Conservation (phyloP, 2,329 filamentous ascomycete genomes). For the Fusarium stilboides region DNA sequence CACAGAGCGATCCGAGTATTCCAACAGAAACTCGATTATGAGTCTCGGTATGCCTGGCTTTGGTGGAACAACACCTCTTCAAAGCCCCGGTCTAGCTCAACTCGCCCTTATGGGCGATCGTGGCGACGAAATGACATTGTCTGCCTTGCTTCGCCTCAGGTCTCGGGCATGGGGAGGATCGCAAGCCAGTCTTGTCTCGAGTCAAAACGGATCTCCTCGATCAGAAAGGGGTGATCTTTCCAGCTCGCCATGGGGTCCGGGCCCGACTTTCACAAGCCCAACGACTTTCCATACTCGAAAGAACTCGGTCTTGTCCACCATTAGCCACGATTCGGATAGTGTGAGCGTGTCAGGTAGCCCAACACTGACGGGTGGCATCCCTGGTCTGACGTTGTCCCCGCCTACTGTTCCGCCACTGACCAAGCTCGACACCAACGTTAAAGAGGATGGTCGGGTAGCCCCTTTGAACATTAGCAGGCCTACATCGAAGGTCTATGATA, state of each 20-base stretch:
- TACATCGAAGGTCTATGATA: conserved; percentile 26
- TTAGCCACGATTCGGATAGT: conserved; percentile 64
- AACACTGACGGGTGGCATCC: conserved; percentile 62
- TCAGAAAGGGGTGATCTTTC: conserved; percentile 66
- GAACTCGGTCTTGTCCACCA: conserved; percentile 65
- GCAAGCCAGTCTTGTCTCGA: conserved; percentile 77
- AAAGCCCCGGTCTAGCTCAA: conserved; percentile 83
- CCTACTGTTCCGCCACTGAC: conserved; percentile 42
- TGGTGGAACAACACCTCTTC: conserved; percentile 64
- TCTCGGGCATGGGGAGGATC: conserved; percentile 86
- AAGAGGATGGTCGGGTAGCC: conserved; percentile 28
- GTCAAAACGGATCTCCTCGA: conserved; percentile 65
- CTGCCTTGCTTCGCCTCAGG: conserved; percentile 79
- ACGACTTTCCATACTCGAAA: conserved; percentile 60
- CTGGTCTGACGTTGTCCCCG: conserved; percentile 50
- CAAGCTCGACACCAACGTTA: conserved; percentile 25
- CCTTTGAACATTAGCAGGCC: conserved; percentile 27
- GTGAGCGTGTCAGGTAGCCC: conserved; percentile 65
- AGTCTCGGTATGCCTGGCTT: conserved; percentile 68
- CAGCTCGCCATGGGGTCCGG: conserved; percentile 58
- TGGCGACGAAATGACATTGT: conserved; percentile 78
- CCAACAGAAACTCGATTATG: conserved; percentile 92
- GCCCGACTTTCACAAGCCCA: conserved; percentile 35
- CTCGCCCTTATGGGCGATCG: conserved; percentile 75
- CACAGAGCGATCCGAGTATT: conserved; percentile 95